Conservation (phyloP, 2,329 filamentous ascomycete species). For the Sarocladium strictum region DNA sequence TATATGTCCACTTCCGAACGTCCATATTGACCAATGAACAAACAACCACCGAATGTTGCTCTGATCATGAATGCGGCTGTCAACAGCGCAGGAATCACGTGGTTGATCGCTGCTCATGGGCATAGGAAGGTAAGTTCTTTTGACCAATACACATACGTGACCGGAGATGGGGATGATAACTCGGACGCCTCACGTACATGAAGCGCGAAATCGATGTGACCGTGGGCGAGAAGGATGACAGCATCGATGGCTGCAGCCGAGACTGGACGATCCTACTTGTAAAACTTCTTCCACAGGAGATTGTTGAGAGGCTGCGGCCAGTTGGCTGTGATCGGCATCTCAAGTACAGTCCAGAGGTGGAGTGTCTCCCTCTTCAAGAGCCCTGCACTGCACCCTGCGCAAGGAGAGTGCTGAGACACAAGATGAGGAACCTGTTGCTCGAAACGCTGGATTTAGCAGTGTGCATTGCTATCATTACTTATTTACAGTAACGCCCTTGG, state of each 20-base stretch:
- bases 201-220: constrained; percentile 27
- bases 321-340: constrained; percentile 29
- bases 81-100: too few relatives aligned
- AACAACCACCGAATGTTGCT: too few relatives aligned
- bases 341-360: constrained; percentile 22
- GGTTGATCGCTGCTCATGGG: too few relatives aligned
- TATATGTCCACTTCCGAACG: too few relatives aligned
- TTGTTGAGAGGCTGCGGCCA: constrained; percentile 21
- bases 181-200: too few relatives aligned
- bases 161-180: too few relatives aligned
- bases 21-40: too few relatives aligned
- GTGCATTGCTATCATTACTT: too few relatives aligned
- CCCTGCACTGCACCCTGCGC: constrained; percentile 24
- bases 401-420: constrained; percentile 27
- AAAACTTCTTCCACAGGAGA: constrained; percentile 25
- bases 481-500: too few relatives aligned
- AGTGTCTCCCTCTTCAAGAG: constrained; percentile 28
- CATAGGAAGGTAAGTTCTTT: too few relatives aligned
- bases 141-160: too few relatives aligned
- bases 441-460: constrained; percentile 25
- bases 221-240: constrained; percentile 25
- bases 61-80: too few relatives aligned
- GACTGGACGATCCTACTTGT: constrained; percentile 33
- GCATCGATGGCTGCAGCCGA: constrained; percentile 22
- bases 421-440: constrained; percentile 25